Evolutionary conservation across 257 asterid genomes (phyloP).

Genomic region (Cynanchum wilfordii): DNA sequence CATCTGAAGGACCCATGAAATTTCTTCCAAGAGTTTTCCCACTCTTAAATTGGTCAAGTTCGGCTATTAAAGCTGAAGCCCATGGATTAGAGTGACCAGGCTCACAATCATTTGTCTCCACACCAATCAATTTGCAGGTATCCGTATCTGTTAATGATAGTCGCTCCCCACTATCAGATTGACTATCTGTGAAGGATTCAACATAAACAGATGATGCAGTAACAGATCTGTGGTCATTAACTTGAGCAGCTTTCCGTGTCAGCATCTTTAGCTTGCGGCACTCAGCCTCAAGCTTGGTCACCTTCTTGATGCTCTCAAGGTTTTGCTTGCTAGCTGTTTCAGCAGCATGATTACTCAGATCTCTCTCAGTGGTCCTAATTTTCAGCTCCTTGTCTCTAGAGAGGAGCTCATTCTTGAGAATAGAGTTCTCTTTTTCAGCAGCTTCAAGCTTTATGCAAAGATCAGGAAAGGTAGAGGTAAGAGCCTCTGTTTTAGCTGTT

Average conservation of each 20-base stretch:
- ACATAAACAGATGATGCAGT: constrained; percentile 47
- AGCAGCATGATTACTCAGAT: constrained; percentile 57
- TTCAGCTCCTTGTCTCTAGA: constrained; percentile 45
- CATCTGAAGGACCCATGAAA: constrained; percentile 35
- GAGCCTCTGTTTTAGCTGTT: constrained; percentile 37
- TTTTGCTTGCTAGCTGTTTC: constrained; percentile 84
- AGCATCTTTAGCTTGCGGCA: constrained; percentile 56
- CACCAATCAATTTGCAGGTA: constrained; percentile 24
- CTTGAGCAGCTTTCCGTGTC: constrained; percentile 35
- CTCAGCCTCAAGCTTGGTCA: constrained; percentile 75
- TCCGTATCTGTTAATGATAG: constrained; percentile 29
- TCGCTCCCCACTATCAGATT: constrained; percentile 55
- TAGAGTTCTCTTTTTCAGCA: constrained; percentile 53
- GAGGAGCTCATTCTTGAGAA: constrained; percentile 44
- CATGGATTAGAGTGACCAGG: constrained; percentile 18
- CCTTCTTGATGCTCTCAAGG: constrained; percentile 54
- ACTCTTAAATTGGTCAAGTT: constrained; percentile 23
- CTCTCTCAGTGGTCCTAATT: constrained; percentile 45
- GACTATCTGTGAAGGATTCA: constrained; percentile 55
- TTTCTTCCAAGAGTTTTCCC: constrained; percentile 34
- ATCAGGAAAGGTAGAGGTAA: constrained; percentile 30
- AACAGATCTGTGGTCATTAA: constrained; percentile 33
- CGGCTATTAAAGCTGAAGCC: constrained; percentile 21
- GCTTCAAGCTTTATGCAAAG: constrained; percentile 51
- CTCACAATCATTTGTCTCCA: constrained; percentile 30